These are phyloP conservation scores for Ogataea nonfermentans DNA, from an alignment of 805 yeast genomes.

Conservation along the genomic window DNA sequence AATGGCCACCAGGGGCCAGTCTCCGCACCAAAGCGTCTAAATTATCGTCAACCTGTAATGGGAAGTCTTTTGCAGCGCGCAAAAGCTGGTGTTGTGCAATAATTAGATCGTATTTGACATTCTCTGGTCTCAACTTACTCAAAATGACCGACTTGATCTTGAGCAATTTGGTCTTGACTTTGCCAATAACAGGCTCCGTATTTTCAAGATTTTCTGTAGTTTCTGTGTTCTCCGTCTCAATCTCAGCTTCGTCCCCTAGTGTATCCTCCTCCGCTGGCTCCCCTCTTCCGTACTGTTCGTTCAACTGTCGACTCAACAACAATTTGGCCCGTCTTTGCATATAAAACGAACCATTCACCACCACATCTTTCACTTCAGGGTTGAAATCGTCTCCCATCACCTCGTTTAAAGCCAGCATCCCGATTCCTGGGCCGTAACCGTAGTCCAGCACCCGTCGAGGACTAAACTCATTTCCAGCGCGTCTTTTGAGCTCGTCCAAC, in stretches of 20 bases:
- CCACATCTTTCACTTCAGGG: conserved; percentile 67
- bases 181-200: conserved; percentile 42
- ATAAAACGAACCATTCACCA: conserved; percentile 62
- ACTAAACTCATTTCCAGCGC: conserved; percentile 53
- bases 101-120: conserved; percentile 70
- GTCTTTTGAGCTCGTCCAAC: conserved; percentile 58
- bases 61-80: conserved; percentile 57
- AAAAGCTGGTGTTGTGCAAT: conserved; percentile 79
- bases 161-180: conserved; percentile 56
- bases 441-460: conserved; percentile 74
- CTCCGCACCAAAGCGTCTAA: conserved; percentile 57
- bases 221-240: conserved; percentile 5
- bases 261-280: conserved; percentile 7
- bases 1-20: conserved; percentile 73
- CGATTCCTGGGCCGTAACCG: conserved; percentile 91
- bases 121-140: conserved; percentile 47
- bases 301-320: conserved; percentile 65
- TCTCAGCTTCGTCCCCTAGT: conserved; percentile 5
- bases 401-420: conserved; percentile 85
- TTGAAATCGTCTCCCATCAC: conserved; percentile 63
- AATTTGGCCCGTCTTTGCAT: conserved; percentile 83
- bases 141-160: conserved; percentile 54
- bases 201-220: conserved; percentile 20
- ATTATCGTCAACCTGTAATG: conserved; percentile 69
- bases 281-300: conserved; percentile 47